Evolutionary conservation across 768 basidiomycete genomes (phyloP), one percentile per base, ranked within the genome.

Genomic region (Gautieria morchelliformis): DNA sequence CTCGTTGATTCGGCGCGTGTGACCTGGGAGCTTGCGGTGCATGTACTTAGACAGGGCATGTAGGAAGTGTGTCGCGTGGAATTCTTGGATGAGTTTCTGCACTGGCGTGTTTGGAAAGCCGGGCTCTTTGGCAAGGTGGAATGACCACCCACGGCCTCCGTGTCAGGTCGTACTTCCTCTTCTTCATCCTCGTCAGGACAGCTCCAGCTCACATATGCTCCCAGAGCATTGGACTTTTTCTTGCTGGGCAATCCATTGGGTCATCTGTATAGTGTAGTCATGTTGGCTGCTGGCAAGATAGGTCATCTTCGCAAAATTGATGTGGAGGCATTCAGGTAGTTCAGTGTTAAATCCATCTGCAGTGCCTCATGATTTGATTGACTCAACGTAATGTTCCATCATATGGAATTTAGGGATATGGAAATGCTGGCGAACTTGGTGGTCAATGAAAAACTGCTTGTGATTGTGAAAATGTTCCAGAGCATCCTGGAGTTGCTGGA

Each of bases 181-280:
- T n/a, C n/a, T n/a, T n/a, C n/a, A n/a, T n/a, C n/a, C n/a, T n/a
- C n/a, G n/a, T n/a, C n/a, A n/a, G n/a, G n/a, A n/a, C n/a, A n/a
- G n/a, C n/a, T n/a, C n/a, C n/a, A n/a, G n/a, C 8, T 76, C 61
- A 47, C 60, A 74, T 2, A 65, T 52, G 1, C 59, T 20, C n/a
- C n/a, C 42, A 69, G 68, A 0, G 59, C 59, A 14, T 60, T n/a
- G 33, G 4, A 76, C 61, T 9, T 69, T 67, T 52, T 76, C 74
- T 20, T 68, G 65, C 3, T 69, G 63, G 1, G 52, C 45, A 0
- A 78, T 63, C 72, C 72, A 75, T 0, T 49, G 30, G 0, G 70
- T 68, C 77, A 78, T 78, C 56, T 76, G 76, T 37, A 60, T 66
- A 6, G 62, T 27, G 49, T 68, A 65, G 40, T 72, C 63, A 11